Evolutionary conservation across 108 stramenopile genomes (phyloP), one percentile per base, ranked within the genome.

Genomic region (Fragilariopsis cylindrus): DNA sequence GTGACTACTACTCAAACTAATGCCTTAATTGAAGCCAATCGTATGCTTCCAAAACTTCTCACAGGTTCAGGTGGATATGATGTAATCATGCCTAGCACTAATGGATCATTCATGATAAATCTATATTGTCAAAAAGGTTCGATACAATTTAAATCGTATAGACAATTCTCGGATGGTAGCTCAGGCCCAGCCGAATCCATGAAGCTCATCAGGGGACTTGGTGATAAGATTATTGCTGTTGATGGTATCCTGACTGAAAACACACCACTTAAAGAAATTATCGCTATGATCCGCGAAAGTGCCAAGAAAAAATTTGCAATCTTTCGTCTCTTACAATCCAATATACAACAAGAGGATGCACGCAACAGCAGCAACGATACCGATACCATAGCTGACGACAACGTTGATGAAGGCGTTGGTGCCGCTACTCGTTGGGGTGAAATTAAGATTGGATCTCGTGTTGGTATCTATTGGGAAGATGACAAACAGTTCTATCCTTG

Each of bases 221-320:
- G 87, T 48, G 93, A 94, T 65, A 78, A 86, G 40, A 94, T 94
- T 48, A 92, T 91, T 76, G 90, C 93, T 42, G 90, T 94, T 0
- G 88, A 94, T 72, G 93, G 93, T 11, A 53, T 80, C 15, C 85
- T 82, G 46, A 87, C 88, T 13, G 77, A 88, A n/a, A 83, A 85
- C n/a, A 92, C 86, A 70, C 64, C 89, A 16, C 92, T 90, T 75
- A 71, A 87, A 57, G 85, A 94, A 71, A 86, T 94, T 5, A 94
- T 94, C 48, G 67, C 41, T 3, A 69, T 90, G 70, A 67, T 94
- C 15, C 82, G 83, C 11, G 83, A 87, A 70, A 84, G 81, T 70
- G 85, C 85, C 0, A 81, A 78, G 66, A 75, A 76, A n/a, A 84
- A 85, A 18, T 90, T 81, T 77, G 88, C 93, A 1, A 79, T 87